Base-by-base conservation (phyloP, 495 filamentous ascomycete genomes). In the Xylaria sp. region DNA sequence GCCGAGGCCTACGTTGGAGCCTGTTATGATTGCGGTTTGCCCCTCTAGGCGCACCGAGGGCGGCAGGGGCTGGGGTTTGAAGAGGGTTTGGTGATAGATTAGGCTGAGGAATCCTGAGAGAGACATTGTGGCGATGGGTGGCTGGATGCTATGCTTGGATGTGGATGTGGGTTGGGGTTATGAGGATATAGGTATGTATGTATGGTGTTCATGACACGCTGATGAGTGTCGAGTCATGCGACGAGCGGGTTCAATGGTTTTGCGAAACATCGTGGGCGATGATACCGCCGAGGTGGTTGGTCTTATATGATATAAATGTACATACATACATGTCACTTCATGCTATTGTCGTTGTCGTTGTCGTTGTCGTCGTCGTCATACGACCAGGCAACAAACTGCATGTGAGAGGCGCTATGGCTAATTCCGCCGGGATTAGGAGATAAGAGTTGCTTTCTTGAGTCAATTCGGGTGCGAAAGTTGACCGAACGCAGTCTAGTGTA, bases 1-100 rank as follows among this genome's bases (percentile, higher is more conserved):
- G 24, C 88, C 87, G 1, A 90, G 73, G 33, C 88, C 88, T 4
- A 78, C 79, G 66, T 88, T 88, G 31, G 81, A 78, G 50, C 87
- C 87, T 0, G 87, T 90, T 35, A 90, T 77, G 58, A 90, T 82
- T 50, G 86, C 75, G 11, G 82, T 87, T 63, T 85, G 73, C 26
- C 74, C 74, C 0, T 75, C 44, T 26, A 75, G 69, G 0, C 69
- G 69, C 35, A 75, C 70, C 0, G 61, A 26, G 9, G 68, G 29
- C 1, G 73, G 69, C n/a, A 72, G 61, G 3, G 73, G 73, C 15
- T 69, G 29, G 0, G 71, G 21, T 31, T 73, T 75, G 63, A 72
- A 75, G 35, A 72, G 73, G 2, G 70, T 53, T 17, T 75, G 73
- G 46, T 77, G 69, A 67, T 71, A 77, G 17, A 73, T 9, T 24